phyloP scores from a whole-genome alignment of 2,329 filamentous ascomycete genomes.

The Aspergillus pseudonomiae region DNA sequence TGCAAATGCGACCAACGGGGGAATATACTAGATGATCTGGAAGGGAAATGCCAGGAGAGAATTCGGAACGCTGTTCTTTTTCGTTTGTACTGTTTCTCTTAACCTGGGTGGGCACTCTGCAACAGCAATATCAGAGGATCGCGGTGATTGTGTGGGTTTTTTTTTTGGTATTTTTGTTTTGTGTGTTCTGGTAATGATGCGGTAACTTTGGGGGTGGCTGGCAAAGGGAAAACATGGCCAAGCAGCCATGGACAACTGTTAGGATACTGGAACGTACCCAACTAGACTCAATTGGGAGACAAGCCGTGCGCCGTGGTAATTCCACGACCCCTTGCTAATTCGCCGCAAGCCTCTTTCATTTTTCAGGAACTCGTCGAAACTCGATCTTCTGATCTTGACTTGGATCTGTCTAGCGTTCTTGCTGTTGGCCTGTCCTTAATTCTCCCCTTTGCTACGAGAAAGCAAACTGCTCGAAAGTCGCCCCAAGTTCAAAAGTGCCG shows the following conservation, averaged over 20 bases:
- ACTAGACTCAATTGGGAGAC: background rate
- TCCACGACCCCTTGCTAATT: slow-evolving; percentile 6
- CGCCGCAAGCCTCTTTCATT: slow-evolving; percentile 7
- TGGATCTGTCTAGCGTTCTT: slow-evolving; percentile 30
- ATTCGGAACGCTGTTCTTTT: background rate
- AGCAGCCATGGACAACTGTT: background rate
- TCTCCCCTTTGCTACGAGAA: background rate
- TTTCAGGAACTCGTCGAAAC: slow-evolving; percentile 22
- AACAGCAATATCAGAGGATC: background rate
- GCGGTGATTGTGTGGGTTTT: background rate
- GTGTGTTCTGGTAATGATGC: background rate
- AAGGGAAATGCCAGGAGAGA: background rate
- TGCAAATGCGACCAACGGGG: background rate
- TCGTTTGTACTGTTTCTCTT: background rate
- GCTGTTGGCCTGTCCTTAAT: slow-evolving; percentile 14
- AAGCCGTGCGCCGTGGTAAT: background rate
- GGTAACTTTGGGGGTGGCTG: slow-evolving; percentile 16
- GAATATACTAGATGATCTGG: background rate
- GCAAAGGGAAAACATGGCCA: background rate
- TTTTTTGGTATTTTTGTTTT: background rate
- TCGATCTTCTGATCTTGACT: slow-evolving; percentile 29
- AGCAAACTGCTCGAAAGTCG: background rate
- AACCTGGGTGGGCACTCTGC: background rate
- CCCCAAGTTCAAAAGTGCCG: background rate
- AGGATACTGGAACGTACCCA: background rate